Conservation (phyloP, 495 filamentous ascomycete genomes). For the Hypoxylon fuscum region DNA sequence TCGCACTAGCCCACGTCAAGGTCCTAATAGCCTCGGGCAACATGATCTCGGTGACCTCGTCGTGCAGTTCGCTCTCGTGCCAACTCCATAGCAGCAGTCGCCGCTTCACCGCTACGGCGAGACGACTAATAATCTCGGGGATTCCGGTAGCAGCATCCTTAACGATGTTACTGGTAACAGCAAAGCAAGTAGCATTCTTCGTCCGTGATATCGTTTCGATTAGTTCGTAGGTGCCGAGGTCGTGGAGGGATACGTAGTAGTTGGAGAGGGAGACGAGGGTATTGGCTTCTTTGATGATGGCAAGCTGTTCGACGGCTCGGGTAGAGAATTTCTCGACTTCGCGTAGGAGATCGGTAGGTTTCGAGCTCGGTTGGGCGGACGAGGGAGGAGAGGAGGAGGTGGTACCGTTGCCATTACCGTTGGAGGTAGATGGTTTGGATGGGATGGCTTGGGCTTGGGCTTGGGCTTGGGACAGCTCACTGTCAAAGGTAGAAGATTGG, state of each 20-base stretch:
- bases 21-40: slow-evolving; percentile 82
- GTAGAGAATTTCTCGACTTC: slow-evolving; percentile 94
- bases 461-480: too few species aligned
- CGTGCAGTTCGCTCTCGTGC: slow-evolving; percentile 89
- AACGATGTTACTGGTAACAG: slow-evolving; percentile 92
- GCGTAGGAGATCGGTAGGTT: slow-evolving; percentile 82
- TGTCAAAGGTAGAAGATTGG: slow-evolving; percentile 8
- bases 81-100: slow-evolving; percentile 91
- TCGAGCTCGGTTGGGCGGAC: slow-evolving; percentile 10
- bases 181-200: slow-evolving; percentile 87
- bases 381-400: slow-evolving; percentile 25
- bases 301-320: slow-evolving; percentile 88
- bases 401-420: slow-evolving; percentile 24
- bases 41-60: slow-evolving; percentile 76
- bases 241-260: slow-evolving; percentile 85
- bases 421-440: slow-evolving; percentile 20
- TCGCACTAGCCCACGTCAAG: slow-evolving; percentile 88
- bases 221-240: slow-evolving; percentile 82
- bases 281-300: slow-evolving; percentile 92
- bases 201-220: slow-evolving; percentile 77
- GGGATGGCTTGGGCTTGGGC: too few species aligned
- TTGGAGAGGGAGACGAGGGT: slow-evolving; percentile 90
- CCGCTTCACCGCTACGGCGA: slow-evolving; percentile 92
- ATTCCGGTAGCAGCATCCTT: slow-evolving; percentile 87
- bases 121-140: slow-evolving; percentile 85